phyloP scores from a whole-genome alignment of 257 asterid genomes.

The Penstemon eatonii region DNA sequence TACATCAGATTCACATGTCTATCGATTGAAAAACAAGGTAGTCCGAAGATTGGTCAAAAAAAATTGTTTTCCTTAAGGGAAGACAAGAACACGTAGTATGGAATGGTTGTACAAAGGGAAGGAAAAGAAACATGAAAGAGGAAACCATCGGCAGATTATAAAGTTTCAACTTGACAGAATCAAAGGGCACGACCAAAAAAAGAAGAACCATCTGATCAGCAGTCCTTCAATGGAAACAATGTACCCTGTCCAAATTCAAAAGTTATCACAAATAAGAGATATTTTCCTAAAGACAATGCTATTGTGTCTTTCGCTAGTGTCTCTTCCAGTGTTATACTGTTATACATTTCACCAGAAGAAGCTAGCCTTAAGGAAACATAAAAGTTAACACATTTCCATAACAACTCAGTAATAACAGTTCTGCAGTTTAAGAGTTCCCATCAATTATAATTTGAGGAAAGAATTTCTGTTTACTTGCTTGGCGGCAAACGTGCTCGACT shows the following conservation, averaged over 20 bases:
- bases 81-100: neutral
- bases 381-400: neutral
- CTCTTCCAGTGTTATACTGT: neutral
- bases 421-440: conserved; percentile 18
- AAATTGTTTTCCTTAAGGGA: neutral
- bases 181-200: conserved; percentile 9
- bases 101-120: neutral
- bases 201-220: conserved; percentile 3
- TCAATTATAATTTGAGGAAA: conserved; percentile 18
- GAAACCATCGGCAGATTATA: conserved; percentile 15
- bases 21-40: neutral
- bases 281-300: neutral
- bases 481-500: conserved; percentile 86
- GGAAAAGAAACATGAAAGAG: conserved; percentile 2
- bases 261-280: no score
- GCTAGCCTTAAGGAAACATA: conserved; percentile 3
- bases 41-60: neutral
- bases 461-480: conserved; percentile 66
- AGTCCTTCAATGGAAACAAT: neutral
- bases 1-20: neutral
- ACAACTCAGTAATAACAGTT: neutral
- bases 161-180: neutral
- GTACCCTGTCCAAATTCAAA: no score
- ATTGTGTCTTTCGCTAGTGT: neutral
- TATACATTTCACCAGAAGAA: conserved; percentile 5